These are phyloP conservation scores for Suillus brevipes DNA, from an alignment of 768 basidiomycete genomes.

Conservation along the genomic window DNA sequence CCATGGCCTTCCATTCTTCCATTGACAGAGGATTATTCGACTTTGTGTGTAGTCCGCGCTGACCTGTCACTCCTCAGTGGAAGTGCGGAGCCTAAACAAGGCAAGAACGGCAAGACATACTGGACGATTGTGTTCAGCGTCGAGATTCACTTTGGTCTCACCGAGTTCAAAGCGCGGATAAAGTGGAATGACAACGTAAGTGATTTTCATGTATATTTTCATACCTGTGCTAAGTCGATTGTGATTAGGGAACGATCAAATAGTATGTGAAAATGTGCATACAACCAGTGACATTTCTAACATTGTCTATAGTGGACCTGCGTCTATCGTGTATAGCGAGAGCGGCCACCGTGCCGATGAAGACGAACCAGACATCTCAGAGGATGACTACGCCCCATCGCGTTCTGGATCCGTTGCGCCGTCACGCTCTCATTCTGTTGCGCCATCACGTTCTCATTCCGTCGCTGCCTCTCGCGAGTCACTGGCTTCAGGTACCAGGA, in stretches of 20 bases:
- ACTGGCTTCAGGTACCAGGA: slow-evolving; percentile 30
- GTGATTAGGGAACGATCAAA: slow-evolving; percentile 58
- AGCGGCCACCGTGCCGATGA: slow-evolving; percentile 73
- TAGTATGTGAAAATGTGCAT: slow-evolving; percentile 51
- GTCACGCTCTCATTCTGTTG: slow-evolving; percentile 45
- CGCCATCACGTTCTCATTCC: slow-evolving; percentile 45
- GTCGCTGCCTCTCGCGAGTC: slow-evolving; percentile 52
- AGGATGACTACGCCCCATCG: slow-evolving; percentile 54
- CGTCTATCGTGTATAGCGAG: slow-evolving; percentile 81
- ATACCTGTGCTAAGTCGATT: slow-evolving; percentile 9
- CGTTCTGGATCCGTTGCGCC: slow-evolving; percentile 35
- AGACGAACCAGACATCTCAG: slow-evolving; percentile 65
- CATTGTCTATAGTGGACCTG: slow-evolving; percentile 59
- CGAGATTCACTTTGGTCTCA: slow-evolving; percentile 81
- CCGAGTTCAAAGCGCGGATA: slow-evolving; percentile 79
- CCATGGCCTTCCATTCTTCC: slow-evolving; percentile 9
- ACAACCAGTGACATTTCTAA: neutral
- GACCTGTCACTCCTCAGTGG: slow-evolving; percentile 72
- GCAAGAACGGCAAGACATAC: slow-evolving; percentile 66
- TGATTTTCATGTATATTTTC: slow-evolving; percentile 15
- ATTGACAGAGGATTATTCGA: slow-evolving; percentile 64
- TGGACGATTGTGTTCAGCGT: slow-evolving; percentile 86
- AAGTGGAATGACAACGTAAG: slow-evolving; percentile 81
- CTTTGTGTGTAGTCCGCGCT: slow-evolving; percentile 75
- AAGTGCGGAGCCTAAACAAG: slow-evolving; percentile 67